phyloP scores from a whole-genome alignment of 768 basidiomycete species.

The Polyporus arcularius region DNA sequence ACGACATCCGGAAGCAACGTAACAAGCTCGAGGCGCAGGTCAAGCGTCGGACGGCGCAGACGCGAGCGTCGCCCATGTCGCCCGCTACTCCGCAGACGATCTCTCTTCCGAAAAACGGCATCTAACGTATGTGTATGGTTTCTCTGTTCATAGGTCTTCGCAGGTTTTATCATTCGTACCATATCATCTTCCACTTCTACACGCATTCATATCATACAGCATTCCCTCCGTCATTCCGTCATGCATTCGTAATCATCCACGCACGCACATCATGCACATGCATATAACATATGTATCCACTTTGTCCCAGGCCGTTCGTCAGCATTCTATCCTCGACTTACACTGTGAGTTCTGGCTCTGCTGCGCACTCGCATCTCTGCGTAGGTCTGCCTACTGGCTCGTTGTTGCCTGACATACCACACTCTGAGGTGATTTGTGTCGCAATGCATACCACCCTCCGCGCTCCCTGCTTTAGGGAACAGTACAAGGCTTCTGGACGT shows the following conservation, averaged over 20 bases:
- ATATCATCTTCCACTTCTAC: background rate
- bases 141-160: background rate
- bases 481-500: too few relatives aligned
- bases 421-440: background rate
- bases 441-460: background rate
- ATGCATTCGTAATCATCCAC: background rate
- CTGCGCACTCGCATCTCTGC: background rate
- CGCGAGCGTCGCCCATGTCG: slow-evolving; percentile 27
- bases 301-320: too few relatives aligned
- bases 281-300: background rate
- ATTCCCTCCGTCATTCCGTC: background rate
- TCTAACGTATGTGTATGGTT: background rate
- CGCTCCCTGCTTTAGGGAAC: too few relatives aligned
- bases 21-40: slow-evolving; percentile 74
- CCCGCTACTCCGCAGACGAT: slow-evolving; percentile 10
- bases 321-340: background rate
- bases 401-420: background rate
- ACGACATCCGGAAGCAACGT: slow-evolving; percentile 75
- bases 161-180: background rate
- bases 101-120: slow-evolving; percentile 17
- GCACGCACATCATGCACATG: background rate
- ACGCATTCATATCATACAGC: background rate
- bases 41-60: slow-evolving; percentile 53
- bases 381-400: background rate
- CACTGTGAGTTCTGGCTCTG: background rate